Evolutionary conservation across 805 yeast species (phyloP), one percentile per base, ranked within the genome.

Genomic region (Pichia ethanolica): DNA sequence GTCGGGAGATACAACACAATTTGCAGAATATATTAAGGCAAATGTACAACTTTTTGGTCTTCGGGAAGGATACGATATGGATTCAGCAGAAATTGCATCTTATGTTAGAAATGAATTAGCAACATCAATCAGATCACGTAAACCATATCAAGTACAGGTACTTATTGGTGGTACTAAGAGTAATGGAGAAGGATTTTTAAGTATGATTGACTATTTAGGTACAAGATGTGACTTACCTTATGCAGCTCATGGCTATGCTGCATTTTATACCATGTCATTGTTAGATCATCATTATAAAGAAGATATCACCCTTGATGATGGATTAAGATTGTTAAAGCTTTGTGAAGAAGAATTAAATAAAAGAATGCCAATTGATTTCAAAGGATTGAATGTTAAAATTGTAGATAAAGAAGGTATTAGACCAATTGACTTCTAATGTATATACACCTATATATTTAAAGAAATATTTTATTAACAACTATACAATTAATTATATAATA

Each of bases 171-270:
- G 98, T 10, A 82, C 74, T 64, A 91, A 89, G 60, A 54, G 58
- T 33, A 59, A 60, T 14, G 54, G 53, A 7, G 66, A 61, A 39
- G 89, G 97, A 38, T 71, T 78, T 46, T 74, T 93, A 60, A 83
- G 86, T 62, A 89, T 91, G 83, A 86, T 93, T 57, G 99, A 93
- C 65, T 93, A 93, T 66, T 71, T 93, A 56, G 99, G 99, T 7
- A 87, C 99, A 3, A 81, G 83, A 56, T 95, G 83, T 13, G 88
- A 83, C 53, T 74, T 93, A 51, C 98, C 99, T 13, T 93, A 93
- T 64, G 96, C 95, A 14, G 98, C 98, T 2, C 99, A 93, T 66
- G 99, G 99, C 11, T 93, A 93, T 63, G 96, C 98, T n/a, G 96
- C 95, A 1, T 93, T 91, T 69, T 93, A 93, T 67, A 82, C 96